Evolutionary conservation across 768 basidiomycete genomes (phyloP).

Genomic region (Suillus weaverae): DNA sequence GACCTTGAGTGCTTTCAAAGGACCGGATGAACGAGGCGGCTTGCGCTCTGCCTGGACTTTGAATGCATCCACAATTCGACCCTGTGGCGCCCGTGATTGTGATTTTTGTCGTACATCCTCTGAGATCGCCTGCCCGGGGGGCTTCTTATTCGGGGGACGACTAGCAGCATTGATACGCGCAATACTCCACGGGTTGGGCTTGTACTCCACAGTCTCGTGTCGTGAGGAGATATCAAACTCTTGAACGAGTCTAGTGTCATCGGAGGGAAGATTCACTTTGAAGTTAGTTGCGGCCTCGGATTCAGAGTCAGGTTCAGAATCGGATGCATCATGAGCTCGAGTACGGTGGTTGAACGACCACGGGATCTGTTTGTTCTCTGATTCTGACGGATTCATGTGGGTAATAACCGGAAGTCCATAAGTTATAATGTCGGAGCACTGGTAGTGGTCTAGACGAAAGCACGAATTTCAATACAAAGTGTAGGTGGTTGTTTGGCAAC

Average conservation of each 20-base stretch:
- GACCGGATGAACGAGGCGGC: neutral
- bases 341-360: conserved; percentile 34
- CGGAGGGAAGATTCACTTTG: conserved; percentile 10
- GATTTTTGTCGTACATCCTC: conserved; percentile 1
- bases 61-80: conserved; percentile 47
- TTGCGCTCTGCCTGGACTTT: conserved; percentile 38
- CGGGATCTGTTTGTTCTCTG: neutral
- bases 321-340: conserved; percentile 7
- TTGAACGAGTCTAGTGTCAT: conserved; percentile 34
- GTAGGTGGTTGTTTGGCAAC: conserved; percentile 1
- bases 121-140: neutral
- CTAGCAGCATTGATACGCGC: conserved; percentile 75
- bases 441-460: neutral
- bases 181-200: conserved; percentile 79
- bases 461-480: neutral
- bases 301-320: conserved; percentile 23
- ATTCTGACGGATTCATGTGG: neutral
- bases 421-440: neutral
- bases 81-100: conserved; percentile 21
- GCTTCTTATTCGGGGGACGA: conserved; percentile 31
- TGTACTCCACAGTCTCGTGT: conserved; percentile 62
- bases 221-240: conserved; percentile 63
- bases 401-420: neutral
- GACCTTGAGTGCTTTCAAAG: conserved; percentile 2
- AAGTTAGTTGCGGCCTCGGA: conserved; percentile 16